Evolutionary conservation across 192 early-diverging fungal species (phyloP).

Genomic region (Funneliformis geosporum): DNA sequence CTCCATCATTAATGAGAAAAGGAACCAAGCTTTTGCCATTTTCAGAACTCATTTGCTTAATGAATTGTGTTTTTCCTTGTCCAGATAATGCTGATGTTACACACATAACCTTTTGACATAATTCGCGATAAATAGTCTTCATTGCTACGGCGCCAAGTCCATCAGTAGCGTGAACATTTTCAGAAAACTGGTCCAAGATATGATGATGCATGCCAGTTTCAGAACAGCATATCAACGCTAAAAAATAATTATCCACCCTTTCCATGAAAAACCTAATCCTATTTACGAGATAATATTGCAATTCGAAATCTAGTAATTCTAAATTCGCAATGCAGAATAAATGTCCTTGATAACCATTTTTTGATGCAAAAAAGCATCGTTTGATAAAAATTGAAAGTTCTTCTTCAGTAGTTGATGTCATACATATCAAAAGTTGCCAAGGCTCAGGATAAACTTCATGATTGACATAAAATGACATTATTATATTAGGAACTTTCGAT

Average conservation of each 20-base stretch:
- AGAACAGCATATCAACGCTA: slow-evolving; percentile 32
- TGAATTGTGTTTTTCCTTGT: slow-evolving; percentile 32
- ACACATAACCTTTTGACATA: slow-evolving; percentile 28
- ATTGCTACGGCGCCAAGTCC: neutral
- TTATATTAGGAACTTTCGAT: slow-evolving; percentile 33
- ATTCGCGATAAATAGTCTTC: slow-evolving; percentile 10
- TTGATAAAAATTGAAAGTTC: slow-evolving; percentile 33
- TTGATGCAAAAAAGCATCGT: slow-evolving; percentile 26
- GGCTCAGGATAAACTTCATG: slow-evolving; percentile 27
- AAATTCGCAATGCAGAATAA: slow-evolving; percentile 36
- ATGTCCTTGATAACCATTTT: slow-evolving; percentile 14
- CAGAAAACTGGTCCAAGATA: slow-evolving; percentile 34
- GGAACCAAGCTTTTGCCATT: neutral
- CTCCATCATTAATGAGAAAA: slow-evolving; percentile 24
- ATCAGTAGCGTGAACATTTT: neutral
- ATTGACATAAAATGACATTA: slow-evolving; percentile 30
- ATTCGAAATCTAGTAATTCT: slow-evolving; percentile 33
- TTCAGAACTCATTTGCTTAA: slow-evolving; percentile 5
- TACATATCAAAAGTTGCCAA: slow-evolving; percentile 34
- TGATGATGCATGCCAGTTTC: slow-evolving; percentile 30
- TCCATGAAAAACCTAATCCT: neutral
- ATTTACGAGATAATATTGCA: slow-evolving; percentile 31
- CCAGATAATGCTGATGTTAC: slow-evolving; percentile 29
- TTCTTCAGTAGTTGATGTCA: slow-evolving; percentile 15
- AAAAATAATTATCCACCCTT: slow-evolving; percentile 5